These are phyloP conservation scores for Cicer pinnatifidum DNA, from an alignment of 306 rosid genomes.

Conservation along the genomic window DNA sequence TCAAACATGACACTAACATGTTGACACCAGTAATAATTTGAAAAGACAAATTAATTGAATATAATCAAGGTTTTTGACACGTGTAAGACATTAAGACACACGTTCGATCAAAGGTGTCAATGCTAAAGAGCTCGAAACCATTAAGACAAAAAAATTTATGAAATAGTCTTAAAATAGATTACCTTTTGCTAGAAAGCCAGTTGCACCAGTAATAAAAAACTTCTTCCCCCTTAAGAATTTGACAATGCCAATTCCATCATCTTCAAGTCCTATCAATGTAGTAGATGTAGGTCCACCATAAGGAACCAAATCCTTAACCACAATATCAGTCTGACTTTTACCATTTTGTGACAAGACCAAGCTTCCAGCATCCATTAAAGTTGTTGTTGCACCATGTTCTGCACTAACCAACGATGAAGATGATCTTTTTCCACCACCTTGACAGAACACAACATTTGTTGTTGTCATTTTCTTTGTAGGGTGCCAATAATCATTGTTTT, in stretches of 20 bases:
- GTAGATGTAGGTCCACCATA: conserved; percentile 53
- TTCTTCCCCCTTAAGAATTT: conserved; percentile 78
- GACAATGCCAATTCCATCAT: conserved; percentile 83
- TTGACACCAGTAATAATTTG: no score
- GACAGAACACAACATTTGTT: conserved; percentile 55
- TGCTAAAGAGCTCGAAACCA: no score
- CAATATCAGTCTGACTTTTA: conserved; percentile 54
- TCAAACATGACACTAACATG: no score
- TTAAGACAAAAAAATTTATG: no score
- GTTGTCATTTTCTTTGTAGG: conserved; percentile 49
- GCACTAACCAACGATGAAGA: conserved; percentile 45
- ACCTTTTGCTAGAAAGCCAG: conserved; percentile 98
- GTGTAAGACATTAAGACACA: no score
- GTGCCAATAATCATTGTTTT: conserved; percentile 44
- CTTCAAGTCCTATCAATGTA: conserved; percentile 59
- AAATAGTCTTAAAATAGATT: neutral
- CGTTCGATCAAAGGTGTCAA: no score
- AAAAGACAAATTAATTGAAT: no score
- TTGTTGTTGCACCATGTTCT: conserved; percentile 49
- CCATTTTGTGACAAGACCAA: conserved; percentile 65
- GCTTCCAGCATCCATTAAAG: conserved; percentile 68
- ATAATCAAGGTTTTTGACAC: no score
- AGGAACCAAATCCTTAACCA: conserved; percentile 69
- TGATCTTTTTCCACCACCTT: conserved; percentile 52
- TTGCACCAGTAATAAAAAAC: conserved; percentile 83